Evolutionary conservation across 768 basidiomycete genomes (phyloP).

Genomic region (Glaciozyma antarctica): DNA sequence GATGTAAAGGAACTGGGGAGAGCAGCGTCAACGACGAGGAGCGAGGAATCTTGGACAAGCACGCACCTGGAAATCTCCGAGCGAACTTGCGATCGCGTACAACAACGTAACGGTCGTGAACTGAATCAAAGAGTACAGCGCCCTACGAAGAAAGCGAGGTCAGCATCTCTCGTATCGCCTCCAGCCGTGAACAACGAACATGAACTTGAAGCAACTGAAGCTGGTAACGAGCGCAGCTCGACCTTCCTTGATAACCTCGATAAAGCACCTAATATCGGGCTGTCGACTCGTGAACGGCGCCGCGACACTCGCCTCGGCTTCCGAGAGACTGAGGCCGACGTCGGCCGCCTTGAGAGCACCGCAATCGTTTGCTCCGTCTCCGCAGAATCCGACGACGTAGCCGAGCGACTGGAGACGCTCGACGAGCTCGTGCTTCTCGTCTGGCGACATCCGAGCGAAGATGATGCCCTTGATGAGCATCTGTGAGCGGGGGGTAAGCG

Average conservation of each 20-base stretch:
- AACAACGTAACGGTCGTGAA: slow-evolving; percentile 94
- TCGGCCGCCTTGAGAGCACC: slow-evolving; percentile 97
- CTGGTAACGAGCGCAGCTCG: slow-evolving; percentile 91
- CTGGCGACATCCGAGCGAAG: slow-evolving; percentile 97
- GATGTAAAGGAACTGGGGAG: slow-evolving; percentile 77
- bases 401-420: slow-evolving; percentile 86
- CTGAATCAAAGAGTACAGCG: slow-evolving; percentile 93
- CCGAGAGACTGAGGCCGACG: slow-evolving; percentile 89
- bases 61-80: slow-evolving; percentile 89
- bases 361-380: slow-evolving; percentile 97
- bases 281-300: slow-evolving; percentile 91
- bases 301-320: slow-evolving; percentile 96
- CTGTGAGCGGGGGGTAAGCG: slow-evolving; percentile 42
- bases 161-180: slow-evolving; percentile 16
- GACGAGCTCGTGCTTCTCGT: slow-evolving; percentile 97
- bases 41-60: not conserved
- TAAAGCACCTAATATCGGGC: slow-evolving; percentile 88
- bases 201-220: slow-evolving; percentile 99
- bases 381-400: slow-evolving; percentile 96
- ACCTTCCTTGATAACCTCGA: slow-evolving; percentile 88
- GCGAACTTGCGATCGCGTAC: slow-evolving; percentile 90
- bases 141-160: slow-evolving; percentile 49
- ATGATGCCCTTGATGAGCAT: slow-evolving; percentile 96
- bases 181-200: slow-evolving; percentile 50
- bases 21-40: slow-evolving; percentile 8